Evolutionary conservation across 208 protist genomes (phyloP).

Genomic region (Trichomonas gallinae): DNA sequence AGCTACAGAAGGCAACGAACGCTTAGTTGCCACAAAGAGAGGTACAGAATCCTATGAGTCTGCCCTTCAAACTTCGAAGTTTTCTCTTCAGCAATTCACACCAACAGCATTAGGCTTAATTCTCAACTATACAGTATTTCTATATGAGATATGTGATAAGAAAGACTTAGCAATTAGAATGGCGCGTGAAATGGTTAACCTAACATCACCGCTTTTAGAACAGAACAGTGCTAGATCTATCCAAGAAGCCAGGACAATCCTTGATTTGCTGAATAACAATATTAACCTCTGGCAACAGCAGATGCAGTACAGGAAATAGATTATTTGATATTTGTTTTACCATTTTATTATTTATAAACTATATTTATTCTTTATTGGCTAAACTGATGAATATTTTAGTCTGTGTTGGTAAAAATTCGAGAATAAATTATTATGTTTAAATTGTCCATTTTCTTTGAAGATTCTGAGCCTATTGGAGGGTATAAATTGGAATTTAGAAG

Average conservation of each 20-base stretch:
- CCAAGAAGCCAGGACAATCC: slow-evolving; percentile 59
- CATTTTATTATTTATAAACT: too few species aligned
- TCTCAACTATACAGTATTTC: slow-evolving; percentile 68
- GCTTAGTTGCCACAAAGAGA: slow-evolving; percentile 37
- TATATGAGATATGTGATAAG: slow-evolving; percentile 60
- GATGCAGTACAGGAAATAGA: too few species aligned
- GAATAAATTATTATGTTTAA: too few species aligned
- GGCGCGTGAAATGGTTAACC: slow-evolving; percentile 56
- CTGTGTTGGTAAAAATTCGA: too few species aligned
- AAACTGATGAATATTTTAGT: too few species aligned
- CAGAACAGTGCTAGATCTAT: slow-evolving; percentile 37
- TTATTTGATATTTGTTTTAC: too few species aligned
- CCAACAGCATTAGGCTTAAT: slow-evolving; percentile 63
- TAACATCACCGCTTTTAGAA: neutral
- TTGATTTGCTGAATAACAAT: slow-evolving; percentile 66
- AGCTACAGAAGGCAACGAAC: slow-evolving; percentile 38
- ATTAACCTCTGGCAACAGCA: slow-evolving; percentile 65
- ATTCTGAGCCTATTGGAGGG: too few species aligned
- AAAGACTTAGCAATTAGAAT: slow-evolving; percentile 50
- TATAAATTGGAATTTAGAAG: too few species aligned
- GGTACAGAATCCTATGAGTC: slow-evolving; percentile 53
- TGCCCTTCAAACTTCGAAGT: slow-evolving; percentile 47
- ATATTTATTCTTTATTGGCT: too few species aligned
- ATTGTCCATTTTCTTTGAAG: too few species aligned
- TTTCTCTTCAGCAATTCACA: slow-evolving; percentile 50